Conservation (phyloP, 495 filamentous ascomycete species). For the Hypoxylon lienhwacheense region DNA sequence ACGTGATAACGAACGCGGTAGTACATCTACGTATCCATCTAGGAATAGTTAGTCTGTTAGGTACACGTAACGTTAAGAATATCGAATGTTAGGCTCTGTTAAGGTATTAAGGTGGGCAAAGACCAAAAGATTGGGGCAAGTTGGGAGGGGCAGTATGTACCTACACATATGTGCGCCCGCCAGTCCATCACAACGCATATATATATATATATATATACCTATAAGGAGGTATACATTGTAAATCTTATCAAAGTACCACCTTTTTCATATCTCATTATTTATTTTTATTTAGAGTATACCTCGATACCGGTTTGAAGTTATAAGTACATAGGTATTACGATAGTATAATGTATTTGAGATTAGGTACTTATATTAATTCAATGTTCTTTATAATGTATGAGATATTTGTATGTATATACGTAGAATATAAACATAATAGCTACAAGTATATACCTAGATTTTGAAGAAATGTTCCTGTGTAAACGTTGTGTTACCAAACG, state of each 20-base stretch:
- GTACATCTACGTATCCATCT: too few relatives aligned
- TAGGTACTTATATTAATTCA: too few relatives aligned
- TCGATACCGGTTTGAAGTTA: too few relatives aligned
- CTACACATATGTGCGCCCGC: neutral
- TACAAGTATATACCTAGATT: neutral
- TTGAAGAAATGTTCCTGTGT: conserved; percentile 2
- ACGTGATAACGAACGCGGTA: conserved; percentile 1
- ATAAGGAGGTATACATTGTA: too few relatives aligned
- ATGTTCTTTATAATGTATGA: too few relatives aligned
- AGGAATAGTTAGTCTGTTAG: conserved; percentile 13
- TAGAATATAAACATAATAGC: neutral
- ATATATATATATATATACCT: too few relatives aligned
- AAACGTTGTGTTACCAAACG: conserved; percentile 23
- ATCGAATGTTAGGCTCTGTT: conserved; percentile 24
- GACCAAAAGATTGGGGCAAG: conserved; percentile 13
- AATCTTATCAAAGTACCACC: too few relatives aligned
- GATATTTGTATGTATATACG: conserved; percentile 13
- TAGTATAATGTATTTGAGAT: too few relatives aligned
- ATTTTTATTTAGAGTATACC: too few relatives aligned
- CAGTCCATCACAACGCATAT: conserved; percentile 25
- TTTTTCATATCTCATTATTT: neutral
- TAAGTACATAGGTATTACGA: too few relatives aligned
- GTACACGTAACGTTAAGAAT: conserved; percentile 32
- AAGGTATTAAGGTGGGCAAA: conserved; percentile 17
- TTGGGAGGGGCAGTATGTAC: conserved; percentile 13